Conservation (phyloP, 371 early-diverging fungal genomes). For the Mortierella sp. region DNA sequence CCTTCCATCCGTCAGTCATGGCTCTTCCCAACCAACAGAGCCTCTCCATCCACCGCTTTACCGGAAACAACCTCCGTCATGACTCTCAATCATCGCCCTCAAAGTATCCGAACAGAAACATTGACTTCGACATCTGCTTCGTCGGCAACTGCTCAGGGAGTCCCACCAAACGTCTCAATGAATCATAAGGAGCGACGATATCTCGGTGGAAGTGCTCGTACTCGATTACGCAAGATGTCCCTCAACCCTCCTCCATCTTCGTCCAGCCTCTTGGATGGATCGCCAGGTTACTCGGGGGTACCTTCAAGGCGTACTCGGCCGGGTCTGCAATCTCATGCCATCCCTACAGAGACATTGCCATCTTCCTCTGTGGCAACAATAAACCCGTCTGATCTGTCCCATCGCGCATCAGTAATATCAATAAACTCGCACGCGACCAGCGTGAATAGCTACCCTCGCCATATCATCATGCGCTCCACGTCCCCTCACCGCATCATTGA, state of each 20-base stretch:
- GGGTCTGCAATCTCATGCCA: slow-evolving; percentile 28
- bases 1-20: slow-evolving; percentile 56
- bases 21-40: slow-evolving; percentile 48
- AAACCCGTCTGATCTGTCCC: neutral
- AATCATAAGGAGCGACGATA: slow-evolving; percentile 40
- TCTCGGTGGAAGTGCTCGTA: slow-evolving; percentile 48
- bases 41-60: slow-evolving; percentile 43
- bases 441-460: slow-evolving; percentile 27
- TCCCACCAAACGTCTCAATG: slow-evolving; percentile 28
- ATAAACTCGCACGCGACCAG: slow-evolving; percentile 7
- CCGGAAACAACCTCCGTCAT: slow-evolving; percentile 52
- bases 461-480: slow-evolving; percentile 34
- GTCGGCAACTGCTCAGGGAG: slow-evolving; percentile 21
- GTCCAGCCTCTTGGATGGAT: slow-evolving; percentile 11
- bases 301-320: slow-evolving; percentile 31
- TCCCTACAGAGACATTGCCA: slow-evolving; percentile 5
- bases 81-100: slow-evolving; percentile 46
- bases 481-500: slow-evolving; percentile 27
- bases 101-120: slow-evolving; percentile 23
- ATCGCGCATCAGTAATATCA: neutral
- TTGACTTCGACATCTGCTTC: slow-evolving; percentile 16
- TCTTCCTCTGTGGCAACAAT: neutral
- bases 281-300: slow-evolving; percentile 3
- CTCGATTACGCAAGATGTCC: slow-evolving; percentile 41
- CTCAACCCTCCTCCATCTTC: slow-evolving; percentile 22